phyloP scores from a whole-genome alignment of 1,284 basidiomycete genomes.

The Fomitopsis palustris region DNA sequence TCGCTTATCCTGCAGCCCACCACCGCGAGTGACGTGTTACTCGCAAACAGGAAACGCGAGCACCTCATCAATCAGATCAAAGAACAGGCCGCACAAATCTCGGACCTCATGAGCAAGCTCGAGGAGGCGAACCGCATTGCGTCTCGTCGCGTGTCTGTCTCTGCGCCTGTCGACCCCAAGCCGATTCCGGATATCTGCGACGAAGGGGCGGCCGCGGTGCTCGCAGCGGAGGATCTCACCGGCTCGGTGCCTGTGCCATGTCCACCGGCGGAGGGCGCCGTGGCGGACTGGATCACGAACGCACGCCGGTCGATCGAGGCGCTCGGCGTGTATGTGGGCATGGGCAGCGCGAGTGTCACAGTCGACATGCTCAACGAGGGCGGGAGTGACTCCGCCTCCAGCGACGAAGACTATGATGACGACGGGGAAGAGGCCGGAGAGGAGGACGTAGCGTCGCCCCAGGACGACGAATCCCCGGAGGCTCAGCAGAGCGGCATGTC shows the following conservation, averaged over 20 bases:
- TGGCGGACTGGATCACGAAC: constrained; percentile 71
- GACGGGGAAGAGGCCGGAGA: constrained; percentile 18
- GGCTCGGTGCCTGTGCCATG: neutral
- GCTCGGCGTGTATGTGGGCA: constrained; percentile 60
- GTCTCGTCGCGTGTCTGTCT: constrained; percentile 16
- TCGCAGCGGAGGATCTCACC: neutral
- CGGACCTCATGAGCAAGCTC: constrained; percentile 62
- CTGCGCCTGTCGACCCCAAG: neutral
- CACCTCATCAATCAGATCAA: constrained; percentile 69
- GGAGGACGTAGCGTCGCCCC: constrained; percentile 8
- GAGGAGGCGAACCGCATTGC: constrained; percentile 36
- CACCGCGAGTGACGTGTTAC: neutral
- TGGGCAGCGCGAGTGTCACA: constrained; percentile 51
- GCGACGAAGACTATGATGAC: constrained; percentile 19
- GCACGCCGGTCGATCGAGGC: constrained; percentile 63
- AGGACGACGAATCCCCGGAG: constrained; percentile 8
- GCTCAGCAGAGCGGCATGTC: neutral
- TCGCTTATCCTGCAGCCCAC: neutral
- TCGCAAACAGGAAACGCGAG: constrained; percentile 58
- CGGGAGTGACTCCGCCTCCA: constrained; percentile 14
- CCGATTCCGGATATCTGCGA: neutral
- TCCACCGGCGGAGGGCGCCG: constrained; percentile 32
- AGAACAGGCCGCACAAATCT: constrained; percentile 65
- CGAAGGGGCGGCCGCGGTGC: constrained; percentile 8
- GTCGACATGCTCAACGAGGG: constrained; percentile 44